Evolutionary conservation across 345 rosid species (phyloP).

Genomic region (Linum tenue): DNA sequence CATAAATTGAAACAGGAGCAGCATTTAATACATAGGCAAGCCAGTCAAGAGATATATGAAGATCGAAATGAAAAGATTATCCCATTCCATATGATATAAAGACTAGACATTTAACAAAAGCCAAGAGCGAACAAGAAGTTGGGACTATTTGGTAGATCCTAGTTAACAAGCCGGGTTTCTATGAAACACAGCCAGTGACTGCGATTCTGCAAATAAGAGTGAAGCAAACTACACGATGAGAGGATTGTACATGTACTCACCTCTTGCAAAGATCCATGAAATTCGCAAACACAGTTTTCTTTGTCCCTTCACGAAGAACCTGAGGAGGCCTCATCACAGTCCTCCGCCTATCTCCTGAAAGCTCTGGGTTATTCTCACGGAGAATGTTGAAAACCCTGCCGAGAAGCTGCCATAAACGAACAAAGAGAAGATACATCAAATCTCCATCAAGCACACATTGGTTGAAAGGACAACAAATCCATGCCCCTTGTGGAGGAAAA

Average conservation of each 20-base stretch:
- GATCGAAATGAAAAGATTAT: background rate
- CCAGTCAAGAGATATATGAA: background rate
- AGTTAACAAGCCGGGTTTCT: too few relatives aligned
- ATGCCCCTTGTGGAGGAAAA: background rate
- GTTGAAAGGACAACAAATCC: background rate
- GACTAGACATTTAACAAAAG: background rate
- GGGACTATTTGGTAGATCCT: too few relatives aligned
- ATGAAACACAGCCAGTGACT: too few relatives aligned
- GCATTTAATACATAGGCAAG: background rate
- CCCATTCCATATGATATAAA: background rate
- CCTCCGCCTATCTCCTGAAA: slow-evolving; percentile 93
- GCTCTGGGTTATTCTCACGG: slow-evolving; percentile 89
- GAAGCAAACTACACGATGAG: too few relatives aligned
- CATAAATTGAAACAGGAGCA: background rate
- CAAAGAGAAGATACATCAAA: background rate
- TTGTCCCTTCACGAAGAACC: slow-evolving; percentile 97
- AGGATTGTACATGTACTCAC: slow-evolving; percentile 23
- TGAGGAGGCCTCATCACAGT: slow-evolving; percentile 98
- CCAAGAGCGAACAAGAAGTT: too few relatives aligned
- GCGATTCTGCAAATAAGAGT: too few relatives aligned
- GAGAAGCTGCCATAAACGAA: slow-evolving; percentile 60
- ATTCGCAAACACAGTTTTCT: slow-evolving; percentile 92
- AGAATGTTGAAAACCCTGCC: slow-evolving; percentile 81
- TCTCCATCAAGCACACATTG: background rate
- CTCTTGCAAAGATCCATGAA: slow-evolving; percentile 95